Evolutionary conservation across 2,329 filamentous ascomycete species (phyloP), one percentile per base, ranked within the genome.

Genomic region (Colletotrichum graminicola): DNA sequence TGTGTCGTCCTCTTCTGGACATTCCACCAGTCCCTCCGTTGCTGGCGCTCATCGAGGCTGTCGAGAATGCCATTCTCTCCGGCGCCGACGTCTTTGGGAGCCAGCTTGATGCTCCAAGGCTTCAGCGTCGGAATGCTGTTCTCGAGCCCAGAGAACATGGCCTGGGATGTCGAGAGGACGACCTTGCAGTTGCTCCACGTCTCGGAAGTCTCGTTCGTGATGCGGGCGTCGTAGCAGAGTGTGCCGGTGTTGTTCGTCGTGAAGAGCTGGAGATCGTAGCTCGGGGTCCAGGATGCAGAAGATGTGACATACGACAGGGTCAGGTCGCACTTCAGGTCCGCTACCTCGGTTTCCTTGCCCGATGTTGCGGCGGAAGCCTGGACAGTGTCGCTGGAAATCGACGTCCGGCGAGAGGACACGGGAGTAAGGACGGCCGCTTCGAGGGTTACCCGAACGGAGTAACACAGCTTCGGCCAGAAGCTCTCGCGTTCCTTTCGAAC

Each of bases 181-280:
- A 92, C 80, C 73, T 86, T 88, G 77, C 88, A 87, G 78, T 88
- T 86, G 39, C 81, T 82, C 90, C 90, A 92, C 0, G 86, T 88
- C 80, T 92, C 90, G 0, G 87, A 89, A 0, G 89, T 91, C 62
- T 82, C 82, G 79, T 92, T 92, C 67, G 84, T 86, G 63, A 92
- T 85, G 73, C 87, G 85, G 1, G 90, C 90, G 66, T 91, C 88
- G 76, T 92, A 92, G 75, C 85, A 86, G 18, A 92, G 82, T 5
- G 80, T 80, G 1, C 84, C 89, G 0, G 85, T 84, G 60, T 84
- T 85, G 26, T 79, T 82, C 0, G 86, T 84, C 1, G 90, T 90
- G 16, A 84, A 88, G n/a, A 92, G 83, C 62, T 85, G 85, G 49
- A 92, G 79, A 74, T 92, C 89, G 77, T 92, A 92, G 66, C 84